Conservation (phyloP, 2,329 filamentous ascomycete genomes). For the Sphaerostilbella broomeana region DNA sequence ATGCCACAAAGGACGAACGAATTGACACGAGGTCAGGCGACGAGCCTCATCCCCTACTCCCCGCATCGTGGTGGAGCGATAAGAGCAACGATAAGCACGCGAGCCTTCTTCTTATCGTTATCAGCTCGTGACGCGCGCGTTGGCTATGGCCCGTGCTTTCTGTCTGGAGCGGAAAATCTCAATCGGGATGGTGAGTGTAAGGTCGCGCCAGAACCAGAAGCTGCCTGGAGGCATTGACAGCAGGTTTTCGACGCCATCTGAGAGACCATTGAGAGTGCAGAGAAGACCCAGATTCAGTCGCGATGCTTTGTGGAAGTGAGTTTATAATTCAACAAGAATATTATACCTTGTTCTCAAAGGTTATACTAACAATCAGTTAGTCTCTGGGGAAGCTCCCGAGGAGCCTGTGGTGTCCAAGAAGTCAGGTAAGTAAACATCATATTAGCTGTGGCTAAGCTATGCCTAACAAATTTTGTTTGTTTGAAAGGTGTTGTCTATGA, state of each 20-base stretch:
- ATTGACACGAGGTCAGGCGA: slow-evolving; percentile 1
- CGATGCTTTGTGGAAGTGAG: slow-evolving; percentile 46
- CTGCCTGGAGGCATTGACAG: slow-evolving; percentile 2
- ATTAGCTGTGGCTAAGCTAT: neutral
- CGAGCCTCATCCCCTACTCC: slow-evolving; percentile 8
- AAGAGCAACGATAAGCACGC: slow-evolving; percentile 25
- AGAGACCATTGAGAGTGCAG: slow-evolving; percentile 25
- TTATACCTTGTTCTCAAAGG: neutral
- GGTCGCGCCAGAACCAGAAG: slow-evolving; percentile 8
- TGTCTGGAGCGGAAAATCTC: slow-evolving; percentile 19
- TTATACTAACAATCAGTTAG: slow-evolving; percentile 38
- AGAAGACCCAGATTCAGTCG: slow-evolving; percentile 24
- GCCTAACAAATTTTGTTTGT: neutral
- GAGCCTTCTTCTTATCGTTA: slow-evolving; percentile 6
- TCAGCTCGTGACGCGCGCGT: slow-evolving; percentile 11
- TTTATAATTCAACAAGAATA: neutral
- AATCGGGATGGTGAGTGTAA: slow-evolving; percentile 15
- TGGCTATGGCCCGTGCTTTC: slow-evolving; percentile 10
- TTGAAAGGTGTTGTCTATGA: slow-evolving; percentile 80
- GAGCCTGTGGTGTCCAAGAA: slow-evolving; percentile 92
- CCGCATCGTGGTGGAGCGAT: slow-evolving; percentile 17
- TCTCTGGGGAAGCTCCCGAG: slow-evolving; percentile 94
- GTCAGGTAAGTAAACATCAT: slow-evolving; percentile 57
- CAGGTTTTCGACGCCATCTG: slow-evolving; percentile 15
- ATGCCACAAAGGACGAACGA: neutral